A percentile compares a stretch with the other conserved stretches of the same genome.
phyloP scores from a whole-genome alignment of 148 eudicot species.

The Spergularia bocconei region DNA sequence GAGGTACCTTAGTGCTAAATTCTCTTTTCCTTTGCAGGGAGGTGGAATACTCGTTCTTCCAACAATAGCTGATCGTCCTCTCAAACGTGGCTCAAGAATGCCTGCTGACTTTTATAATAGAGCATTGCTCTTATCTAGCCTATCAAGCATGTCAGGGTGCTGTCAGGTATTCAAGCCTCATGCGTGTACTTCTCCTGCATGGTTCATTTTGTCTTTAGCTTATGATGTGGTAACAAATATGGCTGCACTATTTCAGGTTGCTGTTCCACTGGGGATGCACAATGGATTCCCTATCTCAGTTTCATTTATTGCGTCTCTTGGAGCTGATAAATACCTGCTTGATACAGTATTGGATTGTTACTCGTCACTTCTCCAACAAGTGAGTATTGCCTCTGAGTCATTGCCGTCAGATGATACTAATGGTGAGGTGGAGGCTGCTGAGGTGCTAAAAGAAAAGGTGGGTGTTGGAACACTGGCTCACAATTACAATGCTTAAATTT shows the following conservation, averaged over 20 bases:
- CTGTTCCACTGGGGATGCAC: conserved; percentile 69
- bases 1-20: neutral
- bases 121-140: conserved; percentile 57
- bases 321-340: conserved; percentile 80
- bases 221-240: neutral
- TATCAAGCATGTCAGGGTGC: conserved; percentile 90
- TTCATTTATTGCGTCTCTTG: conserved; percentile 76
- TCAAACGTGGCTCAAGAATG: conserved; percentile 46
- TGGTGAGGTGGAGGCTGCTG: conserved; percentile 71
- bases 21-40: conserved; percentile 40
- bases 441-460: conserved; percentile 85
- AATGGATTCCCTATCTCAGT: conserved; percentile 62
- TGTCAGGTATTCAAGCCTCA: conserved; percentile 58
- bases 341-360: conserved; percentile 81
- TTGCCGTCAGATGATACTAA: conserved; percentile 45
- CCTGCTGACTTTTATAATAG: conserved; percentile 61
- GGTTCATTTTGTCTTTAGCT: neutral
- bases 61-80: conserved; percentile 70
- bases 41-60: conserved; percentile 82
- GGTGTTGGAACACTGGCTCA: neutral
- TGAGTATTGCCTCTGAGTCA: conserved; percentile 40
- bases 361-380: conserved; percentile 61
- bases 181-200: neutral
- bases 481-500: neutral
- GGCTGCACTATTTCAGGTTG: conserved; percentile 41